Base-by-base conservation (phyloP, 306 rosid species). In the Alnus rubra region DNA sequence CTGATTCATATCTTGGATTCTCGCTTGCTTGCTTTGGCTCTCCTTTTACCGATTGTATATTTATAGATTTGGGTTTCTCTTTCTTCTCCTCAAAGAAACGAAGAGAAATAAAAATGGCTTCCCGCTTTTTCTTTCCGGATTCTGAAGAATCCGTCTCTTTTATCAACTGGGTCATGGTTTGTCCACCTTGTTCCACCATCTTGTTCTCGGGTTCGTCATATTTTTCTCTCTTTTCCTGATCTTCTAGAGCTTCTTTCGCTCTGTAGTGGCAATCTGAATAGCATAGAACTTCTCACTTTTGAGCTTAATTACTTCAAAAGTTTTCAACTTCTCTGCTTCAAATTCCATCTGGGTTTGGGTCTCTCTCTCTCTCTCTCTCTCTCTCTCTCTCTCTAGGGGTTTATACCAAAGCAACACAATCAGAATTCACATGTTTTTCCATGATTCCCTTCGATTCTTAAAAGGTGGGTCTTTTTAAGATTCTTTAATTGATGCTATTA, bases 371-470 rank as follows among this genome's bases (percentile, higher is more conserved):
- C 19, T 55, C 62, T 23, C 28, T 23, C 28, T 39, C 44, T 39
- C 4, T 39, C 44, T 64, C 19, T 55, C 62, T 59, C 65, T 59
- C 65, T 68, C 5, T n/a, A 7, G 33, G 51, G 52, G 64, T 44
- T 62, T 60, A 72, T 18, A 62, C 56, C 75, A 37, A 11, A 75
- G 33, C 72, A 63, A 55, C 79, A 37, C 56, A 72, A 77, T 73
- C 79, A 58, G 74, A 76, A 69, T 60, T 59, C 13, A 59, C 65
- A 2, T 30, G 56, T 28, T 78, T 82, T 86, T 78, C 82, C 80
- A 53, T 87, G 92, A 89, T 94, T 89, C 93, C 88, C 75, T 81
- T 76, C 89, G 97, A 92, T 88, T 90, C 97, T 65, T 68, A 84
- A 88, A 89, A 89, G 86, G 91, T 88, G 86, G 82, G 86, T 78